Evolutionary conservation across 805 yeast species (phyloP).

Genomic region (Ogataea ramenticola): DNA sequence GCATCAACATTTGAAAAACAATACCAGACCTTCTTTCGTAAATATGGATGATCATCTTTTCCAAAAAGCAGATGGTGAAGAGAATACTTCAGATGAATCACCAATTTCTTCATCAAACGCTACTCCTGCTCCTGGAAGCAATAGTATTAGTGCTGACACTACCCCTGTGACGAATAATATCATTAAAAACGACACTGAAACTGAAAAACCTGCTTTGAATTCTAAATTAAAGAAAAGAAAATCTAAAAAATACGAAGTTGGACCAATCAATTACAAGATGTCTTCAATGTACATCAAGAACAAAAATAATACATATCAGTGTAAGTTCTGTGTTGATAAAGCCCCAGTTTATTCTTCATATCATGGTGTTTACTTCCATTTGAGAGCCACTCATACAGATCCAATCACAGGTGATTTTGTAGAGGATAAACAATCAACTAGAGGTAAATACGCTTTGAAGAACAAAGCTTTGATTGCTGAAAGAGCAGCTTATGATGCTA

Average conservation of each 20-base stretch:
- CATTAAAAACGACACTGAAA: too few relatives aligned
- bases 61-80: too few relatives aligned
- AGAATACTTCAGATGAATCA: too few relatives aligned
- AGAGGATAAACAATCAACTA: constrained; percentile 2
- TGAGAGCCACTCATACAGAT: constrained; percentile 14
- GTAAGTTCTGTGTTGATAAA: constrained; percentile 10
- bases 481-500: neutral
- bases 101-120: too few relatives aligned
- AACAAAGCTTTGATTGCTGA: constrained; percentile 1
- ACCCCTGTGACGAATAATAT: too few relatives aligned
- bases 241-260: constrained; percentile 1
- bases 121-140: too few relatives aligned
- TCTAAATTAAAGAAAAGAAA: too few relatives aligned
- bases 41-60: too few relatives aligned
- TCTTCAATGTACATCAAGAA: constrained; percentile 12
- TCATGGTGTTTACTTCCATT: constrained; percentile 19
- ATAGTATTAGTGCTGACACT: too few relatives aligned
- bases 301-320: constrained; percentile 9
- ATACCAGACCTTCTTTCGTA: neutral
- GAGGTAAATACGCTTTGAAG: constrained; percentile 2
- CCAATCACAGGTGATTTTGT: constrained; percentile 11
- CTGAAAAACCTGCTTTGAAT: too few relatives aligned
- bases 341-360: constrained; percentile 11
- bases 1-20: constrained; percentile 1
- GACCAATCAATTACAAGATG: constrained; percentile 10